Evolutionary conservation across 2,329 filamentous ascomycete species (phyloP).

Genomic region (Ramularia endophylla): DNA sequence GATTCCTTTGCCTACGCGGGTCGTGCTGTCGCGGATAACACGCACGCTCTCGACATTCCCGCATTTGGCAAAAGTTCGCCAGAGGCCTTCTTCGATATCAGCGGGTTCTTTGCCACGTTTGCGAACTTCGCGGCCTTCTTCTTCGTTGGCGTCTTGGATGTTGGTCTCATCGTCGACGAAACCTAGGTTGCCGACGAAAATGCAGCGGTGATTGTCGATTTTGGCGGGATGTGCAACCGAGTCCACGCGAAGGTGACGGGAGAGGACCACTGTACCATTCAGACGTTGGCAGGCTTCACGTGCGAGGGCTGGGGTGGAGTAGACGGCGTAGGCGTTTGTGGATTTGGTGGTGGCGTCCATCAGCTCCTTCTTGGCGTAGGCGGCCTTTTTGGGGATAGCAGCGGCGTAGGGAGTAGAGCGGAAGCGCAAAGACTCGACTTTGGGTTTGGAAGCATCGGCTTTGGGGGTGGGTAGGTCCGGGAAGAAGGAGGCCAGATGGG

Average conservation of each 20-base stretch:
- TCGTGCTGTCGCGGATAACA: slow-evolving; percentile 81
- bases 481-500: slow-evolving; percentile 73
- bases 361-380: slow-evolving; percentile 82
- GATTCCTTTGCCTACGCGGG: slow-evolving; percentile 91
- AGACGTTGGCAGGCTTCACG: slow-evolving; percentile 69
- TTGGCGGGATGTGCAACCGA: slow-evolving; percentile 80
- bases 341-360: slow-evolving; percentile 89
- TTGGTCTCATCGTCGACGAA: slow-evolving; percentile 90
- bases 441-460: slow-evolving; percentile 51
- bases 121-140: slow-evolving; percentile 53
- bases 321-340: slow-evolving; percentile 92
- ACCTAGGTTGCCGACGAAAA: slow-evolving; percentile 93
- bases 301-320: slow-evolving; percentile 67
- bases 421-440: slow-evolving; percentile 87
- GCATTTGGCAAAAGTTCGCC: slow-evolving; percentile 69
- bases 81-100: slow-evolving; percentile 89
- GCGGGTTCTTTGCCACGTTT: slow-evolving; percentile 68
- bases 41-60: slow-evolving; percentile 90
- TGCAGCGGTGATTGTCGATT: slow-evolving; percentile 78
- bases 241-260: slow-evolving; percentile 85
- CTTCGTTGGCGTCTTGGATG: slow-evolving; percentile 55
- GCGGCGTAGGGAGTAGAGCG: slow-evolving; percentile 83
- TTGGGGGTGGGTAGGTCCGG: slow-evolving; percentile 43
- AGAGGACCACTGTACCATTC: slow-evolving; percentile 78
- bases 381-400: slow-evolving; percentile 84